Percentiles rank a stretch among this genome's conserved stretches.
phyloP scores from a whole-genome alignment of 1,284 basidiomycete genomes.

The Flammula alnicola region DNA sequence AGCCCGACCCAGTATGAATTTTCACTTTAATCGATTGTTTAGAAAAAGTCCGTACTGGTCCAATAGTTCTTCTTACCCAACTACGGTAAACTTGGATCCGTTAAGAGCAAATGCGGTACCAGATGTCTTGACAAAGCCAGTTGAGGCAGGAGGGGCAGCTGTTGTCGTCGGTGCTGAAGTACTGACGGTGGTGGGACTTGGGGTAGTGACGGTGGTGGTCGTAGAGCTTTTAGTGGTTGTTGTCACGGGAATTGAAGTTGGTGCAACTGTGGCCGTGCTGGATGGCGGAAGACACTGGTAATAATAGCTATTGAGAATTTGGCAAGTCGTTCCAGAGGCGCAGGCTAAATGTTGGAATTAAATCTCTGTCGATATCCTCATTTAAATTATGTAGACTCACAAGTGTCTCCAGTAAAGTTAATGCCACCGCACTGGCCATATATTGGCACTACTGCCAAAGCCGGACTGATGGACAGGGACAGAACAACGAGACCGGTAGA shows the following conservation, averaged over 20 bases:
- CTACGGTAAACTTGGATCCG: conserved; percentile 52
- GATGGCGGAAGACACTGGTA: conserved; percentile 47
- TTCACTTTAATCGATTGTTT: conserved; percentile 14
- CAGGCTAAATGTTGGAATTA: conserved; percentile 30
- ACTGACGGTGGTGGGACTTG: conserved; percentile 26
- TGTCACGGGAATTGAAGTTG: conserved; percentile 18
- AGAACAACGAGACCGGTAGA: conserved; percentile 26
- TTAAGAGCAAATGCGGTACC: conserved; percentile 57
- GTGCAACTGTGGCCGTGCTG: conserved; percentile 23
- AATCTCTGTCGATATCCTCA: background rate
- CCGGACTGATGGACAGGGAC: conserved; percentile 1
- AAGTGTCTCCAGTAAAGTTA: conserved; percentile 28
- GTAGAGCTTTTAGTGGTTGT: conserved; percentile 22
- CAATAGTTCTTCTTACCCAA: conserved; percentile 38
- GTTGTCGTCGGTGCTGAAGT: conserved; percentile 26
- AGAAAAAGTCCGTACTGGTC: background rate
- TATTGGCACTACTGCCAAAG: conserved; percentile 3
- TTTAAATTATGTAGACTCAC: conserved; percentile 16
- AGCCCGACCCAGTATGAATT: conserved; percentile 61
- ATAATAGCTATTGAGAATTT: conserved; percentile 35
- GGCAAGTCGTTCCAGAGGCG: conserved; percentile 31
- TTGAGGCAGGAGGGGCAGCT: conserved; percentile 34
- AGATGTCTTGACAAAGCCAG: conserved; percentile 55
- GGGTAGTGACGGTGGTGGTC: conserved; percentile 31
- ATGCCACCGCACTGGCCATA: conserved; percentile 33